phyloP scores from a whole-genome alignment of 192 early-diverging fungal species.

The Backusella sp. region DNA sequence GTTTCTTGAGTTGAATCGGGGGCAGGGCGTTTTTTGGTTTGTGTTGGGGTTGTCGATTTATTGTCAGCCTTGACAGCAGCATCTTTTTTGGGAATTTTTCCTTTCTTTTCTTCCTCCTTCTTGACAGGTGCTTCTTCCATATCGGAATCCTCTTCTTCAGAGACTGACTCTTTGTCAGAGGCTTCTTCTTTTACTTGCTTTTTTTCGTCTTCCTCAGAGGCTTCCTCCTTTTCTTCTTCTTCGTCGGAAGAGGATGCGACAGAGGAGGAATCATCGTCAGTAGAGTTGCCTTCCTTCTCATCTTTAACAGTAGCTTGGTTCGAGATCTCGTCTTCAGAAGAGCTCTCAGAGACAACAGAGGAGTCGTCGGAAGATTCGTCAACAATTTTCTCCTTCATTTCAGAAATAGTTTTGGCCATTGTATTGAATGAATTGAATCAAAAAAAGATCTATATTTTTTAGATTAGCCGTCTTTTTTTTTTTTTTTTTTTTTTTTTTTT shows the following conservation, averaged over 20 bases:
- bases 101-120: background rate
- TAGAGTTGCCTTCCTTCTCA: background rate
- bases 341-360: background rate
- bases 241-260: background rate
- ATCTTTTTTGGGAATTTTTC: background rate
- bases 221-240: background rate
- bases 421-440: background rate
- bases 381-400: background rate
- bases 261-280: background rate
- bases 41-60: background rate
- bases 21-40: background rate
- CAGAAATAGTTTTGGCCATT: background rate
- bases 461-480: too few species aligned
- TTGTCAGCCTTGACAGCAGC: too few species aligned
- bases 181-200: too few species aligned
- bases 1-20: background rate
- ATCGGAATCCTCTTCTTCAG: too few species aligned
- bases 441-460: background rate
- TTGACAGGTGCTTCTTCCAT: background rate
- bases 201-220: background rate
- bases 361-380: slow-evolving; percentile 1
- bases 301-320: background rate
- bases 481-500: background rate
- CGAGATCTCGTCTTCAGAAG: background rate
- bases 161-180: slow-evolving; percentile 1